A percentile compares a stretch with the other conserved stretches of the same genome.
Conservation (phyloP, 2,329 filamentous ascomycete species). For the Fusarium sp. region DNA sequence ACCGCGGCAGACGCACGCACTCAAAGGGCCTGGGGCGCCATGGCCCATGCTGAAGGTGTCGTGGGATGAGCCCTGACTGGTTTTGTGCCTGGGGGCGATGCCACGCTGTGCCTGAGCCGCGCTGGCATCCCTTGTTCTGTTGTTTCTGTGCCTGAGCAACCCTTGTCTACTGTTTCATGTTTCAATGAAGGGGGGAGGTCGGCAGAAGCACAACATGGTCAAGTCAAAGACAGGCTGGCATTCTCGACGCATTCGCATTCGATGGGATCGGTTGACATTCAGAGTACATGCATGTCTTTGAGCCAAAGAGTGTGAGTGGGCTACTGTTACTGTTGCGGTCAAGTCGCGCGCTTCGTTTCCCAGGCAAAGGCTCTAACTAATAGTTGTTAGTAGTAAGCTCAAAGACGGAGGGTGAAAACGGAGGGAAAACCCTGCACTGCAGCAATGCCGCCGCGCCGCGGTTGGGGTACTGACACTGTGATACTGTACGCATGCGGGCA, state of each 20-base stretch:
- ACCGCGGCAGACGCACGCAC: conserved; percentile 40
- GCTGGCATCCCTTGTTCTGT: conserved; percentile 15
- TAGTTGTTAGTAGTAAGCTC: too few species aligned
- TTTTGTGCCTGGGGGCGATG: conserved; percentile 30
- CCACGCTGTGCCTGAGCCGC: conserved; percentile 29
- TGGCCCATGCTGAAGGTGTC: conserved; percentile 21
- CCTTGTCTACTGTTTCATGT: conserved; percentile 7
- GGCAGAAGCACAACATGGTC: neutral
- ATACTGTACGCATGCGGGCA: conserved; percentile 33
- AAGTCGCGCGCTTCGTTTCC: conserved; percentile 26
- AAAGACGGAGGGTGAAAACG: conserved; percentile 23
- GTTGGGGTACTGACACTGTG: conserved; percentile 21
- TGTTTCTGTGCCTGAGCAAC: conserved; percentile 30
- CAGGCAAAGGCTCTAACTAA: neutral
- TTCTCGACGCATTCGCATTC: neutral
- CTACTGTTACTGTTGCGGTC: conserved; percentile 10
- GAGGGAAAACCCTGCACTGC: conserved; percentile 39
- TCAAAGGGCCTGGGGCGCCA: conserved; percentile 23
- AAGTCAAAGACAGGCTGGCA: neutral
- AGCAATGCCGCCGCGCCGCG: conserved; percentile 29
- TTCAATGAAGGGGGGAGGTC: neutral
- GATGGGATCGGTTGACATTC: conserved; percentile 5
- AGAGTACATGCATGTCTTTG: neutral
- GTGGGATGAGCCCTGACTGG: conserved; percentile 28
- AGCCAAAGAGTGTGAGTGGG: conserved; percentile 26